Evolutionary conservation across 306 rosid species (phyloP), one percentile per base, ranked within the genome.

Genomic region (Alnus glutinosa): DNA sequence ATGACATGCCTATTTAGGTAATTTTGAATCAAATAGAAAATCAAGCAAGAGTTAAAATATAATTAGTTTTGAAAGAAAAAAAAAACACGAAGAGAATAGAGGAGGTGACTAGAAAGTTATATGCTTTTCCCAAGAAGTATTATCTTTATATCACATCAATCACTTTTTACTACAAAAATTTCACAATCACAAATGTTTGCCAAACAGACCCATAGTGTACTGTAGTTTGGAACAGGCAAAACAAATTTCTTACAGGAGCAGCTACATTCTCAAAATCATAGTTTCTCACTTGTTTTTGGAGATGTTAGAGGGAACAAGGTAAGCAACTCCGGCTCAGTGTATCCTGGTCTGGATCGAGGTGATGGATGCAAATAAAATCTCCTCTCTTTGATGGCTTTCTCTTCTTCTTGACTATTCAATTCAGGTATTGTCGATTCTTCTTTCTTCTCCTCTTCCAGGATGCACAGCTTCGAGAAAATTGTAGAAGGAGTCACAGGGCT

Each of bases 301-400:
- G 96, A 90, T 54, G 84, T 63, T 37, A 88, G 13, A 36, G 98
- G 98, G 83, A 94, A 94, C 85, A 92, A 79, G 67, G 81, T 42
- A 64, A 92, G 97, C 77, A 94, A 81, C 55, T 85, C 89, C 11
- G 96, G 98, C 51, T 87, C 82, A 74, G 69, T 73, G 74, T 34
- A 76, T n/a, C 88, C 89, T 51, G 82, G 77, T 64, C 70, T 83
- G 34, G 91, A 52, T 70, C 90, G 79, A 11, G 96, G 97, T 23
- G 97, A 92, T 49, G 94, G 94, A 81, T 90, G 94, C 91, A 90
- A 84, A 85, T 90, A 92, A 82, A 92, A 90, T 15, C 94, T 62
- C 80, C 89, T 88, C 75, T 89, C 97, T 85, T 78, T 85, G 50
- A 92, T 89, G 13, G 93, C 97, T 77, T 52, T 90, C 78, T 90